Percentiles rank a stretch among this genome's conserved stretches.
These are phyloP conservation scores for Neurospora sp. DNA, from an alignment of 495 filamentous ascomycete species.

Conservation along the genomic window DNA sequence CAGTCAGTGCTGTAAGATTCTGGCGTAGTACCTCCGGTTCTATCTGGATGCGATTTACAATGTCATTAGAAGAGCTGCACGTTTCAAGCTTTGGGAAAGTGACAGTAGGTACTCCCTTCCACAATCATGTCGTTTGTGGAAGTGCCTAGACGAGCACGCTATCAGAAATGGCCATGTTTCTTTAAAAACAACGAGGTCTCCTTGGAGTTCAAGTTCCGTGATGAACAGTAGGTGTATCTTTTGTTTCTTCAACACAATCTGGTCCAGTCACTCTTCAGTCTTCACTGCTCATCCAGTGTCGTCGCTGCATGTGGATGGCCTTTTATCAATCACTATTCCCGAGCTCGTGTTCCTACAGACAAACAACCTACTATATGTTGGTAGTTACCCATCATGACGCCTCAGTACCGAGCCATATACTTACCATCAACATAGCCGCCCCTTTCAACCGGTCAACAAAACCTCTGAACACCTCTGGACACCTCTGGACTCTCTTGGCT, in stretches of 20 bases:
- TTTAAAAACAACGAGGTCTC: neutral
- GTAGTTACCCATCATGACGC: neutral
- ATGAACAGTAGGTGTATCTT: neutral
- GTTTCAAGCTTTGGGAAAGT: neutral
- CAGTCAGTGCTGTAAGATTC: neutral
- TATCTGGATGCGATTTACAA: neutral
- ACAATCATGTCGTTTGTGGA: neutral
- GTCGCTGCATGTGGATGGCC: neutral
- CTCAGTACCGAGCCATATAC: neutral
- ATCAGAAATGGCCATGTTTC: neutral
- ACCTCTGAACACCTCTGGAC: neutral
- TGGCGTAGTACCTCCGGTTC: neutral
- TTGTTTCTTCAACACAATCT: neutral
- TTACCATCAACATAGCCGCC: neutral
- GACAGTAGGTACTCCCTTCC: neutral
- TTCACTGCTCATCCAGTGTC: neutral
- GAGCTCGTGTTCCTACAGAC: neutral
- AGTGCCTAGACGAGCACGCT: neutral
- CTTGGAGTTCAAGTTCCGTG: neutral
- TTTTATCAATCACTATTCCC: neutral
- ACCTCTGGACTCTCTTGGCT: neutral
- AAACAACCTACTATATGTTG: neutral
- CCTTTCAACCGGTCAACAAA: neutral
- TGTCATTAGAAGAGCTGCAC: neutral
- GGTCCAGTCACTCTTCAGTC: neutral